These are phyloP conservation scores for Thermochaetoides thermophila DNA, from an alignment of 495 filamentous ascomycete species.

Conservation along the genomic window DNA sequence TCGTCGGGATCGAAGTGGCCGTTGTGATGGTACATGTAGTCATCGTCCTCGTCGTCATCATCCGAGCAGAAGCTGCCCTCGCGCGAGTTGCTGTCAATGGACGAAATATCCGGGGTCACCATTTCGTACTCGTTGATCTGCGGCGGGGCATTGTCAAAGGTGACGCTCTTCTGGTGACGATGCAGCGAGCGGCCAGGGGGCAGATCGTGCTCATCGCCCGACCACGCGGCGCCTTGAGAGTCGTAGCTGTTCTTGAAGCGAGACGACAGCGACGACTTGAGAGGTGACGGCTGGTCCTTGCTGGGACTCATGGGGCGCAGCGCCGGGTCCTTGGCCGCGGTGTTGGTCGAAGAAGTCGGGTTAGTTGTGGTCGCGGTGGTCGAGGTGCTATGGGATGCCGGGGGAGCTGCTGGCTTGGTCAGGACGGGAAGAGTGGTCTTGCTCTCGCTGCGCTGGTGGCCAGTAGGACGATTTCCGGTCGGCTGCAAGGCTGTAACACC, in stretches of 20 bases:
- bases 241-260: constrained; percentile 63
- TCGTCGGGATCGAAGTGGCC: constrained; percentile 60
- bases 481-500: constrained; percentile 34
- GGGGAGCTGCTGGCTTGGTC: no score
- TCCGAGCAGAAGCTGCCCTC: constrained; percentile 83
- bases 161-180: constrained; percentile 87
- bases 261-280: constrained; percentile 67
- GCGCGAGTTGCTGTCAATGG: constrained; percentile 69
- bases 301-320: constrained; percentile 42
- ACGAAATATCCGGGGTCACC: constrained; percentile 88
- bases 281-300: constrained; percentile 62
- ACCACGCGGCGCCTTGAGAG: constrained; percentile 52
- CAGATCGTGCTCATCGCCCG: constrained; percentile 34
- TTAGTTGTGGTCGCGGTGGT: neutral
- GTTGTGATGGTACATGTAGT: constrained; percentile 55
- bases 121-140: constrained; percentile 96
- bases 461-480: constrained; percentile 20
- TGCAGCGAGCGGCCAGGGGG: constrained; percentile 46
- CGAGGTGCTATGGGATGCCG: no score
- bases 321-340: constrained; percentile 2
- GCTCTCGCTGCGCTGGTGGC: constrained; percentile 32
- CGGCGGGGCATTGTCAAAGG: constrained; percentile 85
- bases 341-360: constrained; percentile 21
- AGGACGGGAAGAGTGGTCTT: constrained; percentile 32
- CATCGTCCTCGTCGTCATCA: constrained; percentile 53